Base-by-base conservation (phyloP, 2,329 filamentous ascomycete genomes). In the Fusarium paranaense region DNA sequence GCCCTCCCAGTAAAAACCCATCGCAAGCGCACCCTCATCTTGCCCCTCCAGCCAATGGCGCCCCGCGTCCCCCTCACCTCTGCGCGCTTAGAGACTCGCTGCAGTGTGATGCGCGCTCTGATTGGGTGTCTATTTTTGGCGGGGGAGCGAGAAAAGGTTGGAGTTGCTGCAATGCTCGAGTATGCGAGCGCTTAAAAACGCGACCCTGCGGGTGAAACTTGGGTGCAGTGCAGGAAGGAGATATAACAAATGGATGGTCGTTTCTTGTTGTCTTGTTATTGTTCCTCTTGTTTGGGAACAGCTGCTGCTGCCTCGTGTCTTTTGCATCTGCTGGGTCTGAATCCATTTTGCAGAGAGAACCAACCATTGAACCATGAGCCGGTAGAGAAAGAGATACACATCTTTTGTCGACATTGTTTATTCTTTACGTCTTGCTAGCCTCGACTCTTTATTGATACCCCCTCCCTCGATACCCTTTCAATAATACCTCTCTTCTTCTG, bases 101-200 rank as follows among this genome's bases (percentile, higher is more conserved):
- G 80, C 80, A 81, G 77, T 76, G 80, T 82, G 80, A 82, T 80
- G 67, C 64, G 60, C 35, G 42, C 67, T 33, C 58, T 77, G 66
- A 82, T 82, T 82, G 80, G 80, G 37, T 72, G 67, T 56, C 74
- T 77, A 77, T 77, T 76, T 76, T 74, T 66, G 70, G 60, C 57
- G 42, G 42, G 40, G 35, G 10, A 5, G 5, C 7, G 20, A 35
- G 18, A n/a, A 25, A 32, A 40, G 27, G 38, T 18, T 32, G 22
- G 25, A 25, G 20, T 54, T 30, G 42, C 27, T 56, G 61, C 47
- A 47, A 33, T 58, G 35, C 37, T 75, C 64, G 47, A 52, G 11
- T 30, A 37, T 58, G 63, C 40, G 59, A 76, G 74, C 74, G 74
- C 74, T 76, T 76, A 73, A 70, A 69, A 42, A 14, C 47, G 25